Evolutionary conservation across 2,329 filamentous ascomycete genomes (phyloP).

Genomic region (Leptographium wingfieldii): DNA sequence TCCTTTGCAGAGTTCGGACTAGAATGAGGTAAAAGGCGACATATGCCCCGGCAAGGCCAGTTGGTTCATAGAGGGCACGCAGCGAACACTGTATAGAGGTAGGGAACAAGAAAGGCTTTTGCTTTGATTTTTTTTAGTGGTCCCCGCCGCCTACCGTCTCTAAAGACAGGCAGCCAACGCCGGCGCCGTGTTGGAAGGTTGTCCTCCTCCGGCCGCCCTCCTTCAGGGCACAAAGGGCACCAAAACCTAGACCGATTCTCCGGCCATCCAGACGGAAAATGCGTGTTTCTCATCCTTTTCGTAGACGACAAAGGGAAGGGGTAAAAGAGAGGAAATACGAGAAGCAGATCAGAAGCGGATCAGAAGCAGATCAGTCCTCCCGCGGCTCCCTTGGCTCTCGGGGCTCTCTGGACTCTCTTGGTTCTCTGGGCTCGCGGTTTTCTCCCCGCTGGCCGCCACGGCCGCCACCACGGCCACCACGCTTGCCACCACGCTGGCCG

Average conservation of each 20-base stretch:
- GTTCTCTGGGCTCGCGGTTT: conserved; percentile 35
- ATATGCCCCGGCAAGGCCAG: not conserved
- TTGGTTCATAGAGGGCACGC: not conserved
- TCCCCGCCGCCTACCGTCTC: not conserved
- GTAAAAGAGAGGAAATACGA: conserved; percentile 7
- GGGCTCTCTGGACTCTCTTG: conserved; percentile 11
- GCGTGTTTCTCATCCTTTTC: not conserved
- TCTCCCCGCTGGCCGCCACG: conserved; percentile 35
- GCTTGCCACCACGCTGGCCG: conserved; percentile 22
- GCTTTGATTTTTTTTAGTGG: not conserved
- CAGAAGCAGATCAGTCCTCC: conserved; percentile 14
- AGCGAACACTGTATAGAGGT: not conserved
- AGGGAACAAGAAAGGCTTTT: not conserved
- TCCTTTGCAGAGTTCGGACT: not conserved
- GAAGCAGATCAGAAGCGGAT: not conserved
- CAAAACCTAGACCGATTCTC: not conserved
- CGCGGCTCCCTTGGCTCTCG: conserved; percentile 23
- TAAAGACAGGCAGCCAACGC: not conserved
- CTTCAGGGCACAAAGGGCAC: not conserved
- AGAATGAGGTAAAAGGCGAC: not conserved
- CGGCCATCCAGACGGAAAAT: not conserved
- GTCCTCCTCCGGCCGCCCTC: not conserved
- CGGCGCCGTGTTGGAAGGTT: not conserved
- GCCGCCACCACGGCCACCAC: conserved; percentile 27
- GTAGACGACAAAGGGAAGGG: conserved; percentile 2